Evolutionary conservation across 495 filamentous ascomycete genomes (phyloP).

Genomic region (Aspergillus homomorphus): DNA sequence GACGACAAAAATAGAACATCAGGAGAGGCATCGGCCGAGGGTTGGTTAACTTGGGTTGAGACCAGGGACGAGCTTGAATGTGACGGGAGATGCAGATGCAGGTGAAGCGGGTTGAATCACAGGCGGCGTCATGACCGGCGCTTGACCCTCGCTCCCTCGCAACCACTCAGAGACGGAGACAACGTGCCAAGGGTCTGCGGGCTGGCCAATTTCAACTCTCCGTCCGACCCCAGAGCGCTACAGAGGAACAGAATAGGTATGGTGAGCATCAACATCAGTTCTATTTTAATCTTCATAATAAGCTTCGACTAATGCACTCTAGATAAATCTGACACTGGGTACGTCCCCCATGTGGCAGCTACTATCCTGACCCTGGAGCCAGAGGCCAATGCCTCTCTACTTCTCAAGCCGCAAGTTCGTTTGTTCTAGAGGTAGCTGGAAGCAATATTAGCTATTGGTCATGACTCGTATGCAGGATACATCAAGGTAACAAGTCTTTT

Average conservation of each 20-base stretch:
- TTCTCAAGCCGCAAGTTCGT: background rate
- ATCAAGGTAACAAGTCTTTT: constrained; percentile 14
- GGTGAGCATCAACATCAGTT: background rate
- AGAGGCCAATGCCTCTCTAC: too few species aligned
- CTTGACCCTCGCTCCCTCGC: constrained; percentile 11
- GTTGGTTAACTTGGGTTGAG: background rate
- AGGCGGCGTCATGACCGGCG: constrained; percentile 22
- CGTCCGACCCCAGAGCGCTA: background rate
- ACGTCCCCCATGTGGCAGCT: constrained; percentile 14
- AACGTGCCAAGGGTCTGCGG: background rate
- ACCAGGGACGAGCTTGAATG: background rate
- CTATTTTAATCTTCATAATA: background rate
- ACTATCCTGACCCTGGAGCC: too few species aligned
- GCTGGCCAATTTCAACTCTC: background rate
- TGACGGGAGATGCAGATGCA: background rate
- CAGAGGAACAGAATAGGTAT: background rate
- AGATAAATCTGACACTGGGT: background rate
- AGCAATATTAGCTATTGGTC: background rate
- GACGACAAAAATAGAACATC: constrained; percentile 1
- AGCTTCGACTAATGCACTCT: constrained; percentile 8
- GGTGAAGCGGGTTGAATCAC: constrained; percentile 20
- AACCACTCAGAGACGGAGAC: constrained; percentile 16
- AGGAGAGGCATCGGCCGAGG: background rate
- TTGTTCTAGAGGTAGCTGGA: background rate
- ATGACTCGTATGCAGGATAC: constrained; percentile 5